These are phyloP conservation scores for Syzygium grande DNA, from an alignment of 345 rosid genomes.

Conservation along the genomic window DNA sequence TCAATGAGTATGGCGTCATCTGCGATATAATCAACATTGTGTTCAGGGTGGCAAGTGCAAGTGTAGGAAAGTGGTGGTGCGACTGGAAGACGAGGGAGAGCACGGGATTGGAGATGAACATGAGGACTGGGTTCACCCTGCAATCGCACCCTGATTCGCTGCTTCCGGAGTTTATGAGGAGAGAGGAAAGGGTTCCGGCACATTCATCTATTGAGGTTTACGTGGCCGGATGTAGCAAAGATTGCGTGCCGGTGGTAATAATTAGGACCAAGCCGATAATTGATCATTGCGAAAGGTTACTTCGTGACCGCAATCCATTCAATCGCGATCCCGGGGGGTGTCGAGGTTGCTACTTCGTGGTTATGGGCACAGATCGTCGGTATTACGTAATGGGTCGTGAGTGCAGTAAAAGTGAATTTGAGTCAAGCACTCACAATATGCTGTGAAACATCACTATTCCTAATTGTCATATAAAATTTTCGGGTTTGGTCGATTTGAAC, in stretches of 20 bases:
- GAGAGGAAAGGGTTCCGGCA: not conserved
- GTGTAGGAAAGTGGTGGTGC: not conserved
- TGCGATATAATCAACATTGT: not conserved
- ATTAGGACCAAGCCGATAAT: not conserved
- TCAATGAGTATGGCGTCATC: not conserved
- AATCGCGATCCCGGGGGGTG: not conserved
- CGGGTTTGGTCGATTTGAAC: not conserved
- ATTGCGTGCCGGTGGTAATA: not conserved
- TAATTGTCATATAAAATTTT: not conserved
- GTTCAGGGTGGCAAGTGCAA: not conserved
- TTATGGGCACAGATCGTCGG: not conserved
- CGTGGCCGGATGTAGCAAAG: not conserved
- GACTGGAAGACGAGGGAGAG: not conserved
- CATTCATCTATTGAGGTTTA: not conserved
- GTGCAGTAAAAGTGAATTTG: not conserved
- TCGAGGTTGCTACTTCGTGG: not conserved
- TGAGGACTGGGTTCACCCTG: not conserved
- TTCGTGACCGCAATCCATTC: not conserved
- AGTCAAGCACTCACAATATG: not conserved
- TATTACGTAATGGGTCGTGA: not conserved
- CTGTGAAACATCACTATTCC: not conserved
- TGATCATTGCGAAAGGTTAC: not conserved
- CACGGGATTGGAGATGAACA: not conserved
- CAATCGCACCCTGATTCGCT: not conserved
- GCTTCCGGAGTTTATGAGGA: not conserved